phyloP scores from a whole-genome alignment of 208 protist genomes.

The Vickermania spadyakhi region DNA sequence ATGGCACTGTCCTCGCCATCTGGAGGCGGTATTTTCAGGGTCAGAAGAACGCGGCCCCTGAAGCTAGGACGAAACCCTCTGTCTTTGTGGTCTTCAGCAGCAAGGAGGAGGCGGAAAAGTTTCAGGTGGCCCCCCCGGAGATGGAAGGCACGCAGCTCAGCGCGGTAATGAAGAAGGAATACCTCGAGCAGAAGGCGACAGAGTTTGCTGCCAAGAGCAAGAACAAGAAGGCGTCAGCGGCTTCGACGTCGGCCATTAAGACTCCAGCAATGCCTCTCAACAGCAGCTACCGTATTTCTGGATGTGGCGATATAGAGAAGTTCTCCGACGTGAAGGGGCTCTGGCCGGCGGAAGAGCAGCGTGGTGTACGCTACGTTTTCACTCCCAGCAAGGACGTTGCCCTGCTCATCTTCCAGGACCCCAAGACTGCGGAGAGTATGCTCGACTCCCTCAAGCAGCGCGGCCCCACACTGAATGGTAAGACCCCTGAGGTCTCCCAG shows the following conservation, averaged over 20 bases:
- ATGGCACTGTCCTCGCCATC: constrained; percentile 71
- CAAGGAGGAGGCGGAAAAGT: constrained; percentile 60
- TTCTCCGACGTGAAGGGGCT: constrained; percentile 73
- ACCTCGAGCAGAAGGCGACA: constrained; percentile 65
- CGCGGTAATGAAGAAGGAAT: constrained; percentile 70
- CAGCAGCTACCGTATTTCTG: constrained; percentile 70
- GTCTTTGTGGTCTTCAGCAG: constrained; percentile 76
- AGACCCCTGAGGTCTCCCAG: constrained; percentile 54
- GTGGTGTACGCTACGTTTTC: constrained; percentile 80
- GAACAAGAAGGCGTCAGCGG: constrained; percentile 7
- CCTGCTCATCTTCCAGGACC: constrained; percentile 79
- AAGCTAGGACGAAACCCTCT: constrained; percentile 67
- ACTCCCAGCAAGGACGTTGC: constrained; percentile 52
- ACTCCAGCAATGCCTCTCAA: constrained; percentile 71
- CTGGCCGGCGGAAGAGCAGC: constrained; percentile 80
- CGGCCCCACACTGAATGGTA: constrained; percentile 68
- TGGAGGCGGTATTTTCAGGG: constrained; percentile 79
- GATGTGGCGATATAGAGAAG: constrained; percentile 49
- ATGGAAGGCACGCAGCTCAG: constrained; percentile 60
- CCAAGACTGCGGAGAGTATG: constrained; percentile 68
- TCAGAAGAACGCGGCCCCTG: constrained; percentile 38
- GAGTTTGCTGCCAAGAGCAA: constrained; percentile 53
- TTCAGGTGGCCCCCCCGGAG: constrained; percentile 40
- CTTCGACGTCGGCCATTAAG: constrained; percentile 8
- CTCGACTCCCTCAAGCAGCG: constrained; percentile 51